Evolutionary conservation across 352 stramenopile genomes (phyloP).

Genomic region (Achlya hypogyna): DNA sequence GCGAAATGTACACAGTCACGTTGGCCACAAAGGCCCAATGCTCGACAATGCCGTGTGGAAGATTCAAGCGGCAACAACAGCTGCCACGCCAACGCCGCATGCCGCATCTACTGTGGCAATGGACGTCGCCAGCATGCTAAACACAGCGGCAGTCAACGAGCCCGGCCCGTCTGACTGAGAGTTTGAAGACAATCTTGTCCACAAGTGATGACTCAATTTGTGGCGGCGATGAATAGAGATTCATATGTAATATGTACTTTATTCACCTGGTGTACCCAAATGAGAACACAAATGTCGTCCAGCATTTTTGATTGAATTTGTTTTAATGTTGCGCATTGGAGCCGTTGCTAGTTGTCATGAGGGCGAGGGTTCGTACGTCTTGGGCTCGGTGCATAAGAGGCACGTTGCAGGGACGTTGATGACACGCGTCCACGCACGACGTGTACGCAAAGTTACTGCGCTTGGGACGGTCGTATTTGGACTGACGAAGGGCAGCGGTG

Average conservation of each 20-base stretch:
- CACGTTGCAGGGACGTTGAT: too few relatives aligned
- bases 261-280: background rate
- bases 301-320: too few relatives aligned
- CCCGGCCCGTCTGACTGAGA: background rate
- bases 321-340: too few relatives aligned
- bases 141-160: background rate
- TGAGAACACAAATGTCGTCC: too few relatives aligned
- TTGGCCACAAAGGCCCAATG: background rate
- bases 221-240: background rate
- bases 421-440: too few relatives aligned
- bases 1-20: background rate
- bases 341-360: too few relatives aligned
- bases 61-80: background rate
- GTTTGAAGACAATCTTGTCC: background rate
- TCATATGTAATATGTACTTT: background rate
- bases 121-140: background rate
- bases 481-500: too few relatives aligned
- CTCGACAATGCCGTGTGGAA: background rate
- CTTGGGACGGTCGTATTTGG: too few relatives aligned
- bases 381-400: too few relatives aligned
- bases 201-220: background rate
- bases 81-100: background rate
- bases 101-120: background rate
- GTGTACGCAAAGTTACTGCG: too few relatives aligned
- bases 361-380: too few relatives aligned